Base-by-base conservation (phyloP, 1,284 basidiomycete species). In the Tylopilus sp. region DNA sequence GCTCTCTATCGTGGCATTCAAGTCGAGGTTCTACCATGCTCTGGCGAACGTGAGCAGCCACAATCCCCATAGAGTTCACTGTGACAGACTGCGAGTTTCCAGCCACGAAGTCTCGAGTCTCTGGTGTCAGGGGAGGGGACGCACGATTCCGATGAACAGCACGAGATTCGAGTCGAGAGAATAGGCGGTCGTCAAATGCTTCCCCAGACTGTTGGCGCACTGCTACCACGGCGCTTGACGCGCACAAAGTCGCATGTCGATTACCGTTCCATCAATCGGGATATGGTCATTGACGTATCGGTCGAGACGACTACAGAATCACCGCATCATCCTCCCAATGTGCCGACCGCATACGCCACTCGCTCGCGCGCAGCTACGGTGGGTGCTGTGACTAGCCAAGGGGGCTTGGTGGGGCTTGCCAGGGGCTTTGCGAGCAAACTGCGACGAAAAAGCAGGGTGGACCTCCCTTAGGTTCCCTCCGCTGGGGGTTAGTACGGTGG, bases 91-190 rank as follows among this genome's bases (percentile, higher is more conserved):
- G 28, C 44, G 44, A 30, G 48, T 54, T 44, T 29, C 37, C 53
- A 79, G 74, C 73, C 75, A 44, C 71, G 66, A 48, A 79, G 77
- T 56, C 71, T 69, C 21, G 74, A 75, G 54, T 82, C 81, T 6
- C 70, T 82, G 51, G 74, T 72, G 15, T 79, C 77, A 33, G 68
- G 64, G 10, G 59, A 71, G 45, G 72, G 67, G 26, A 56, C 67
- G 44, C 68, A 64, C 12, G 68, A 72, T 39, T 56, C 48, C 15
- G 74, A 75, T 44, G 78, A 81, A 50, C 69, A 73, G 51, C 74
- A 77, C 50, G 75, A 81, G 47, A 82, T 79, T 4, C 78, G 78
- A 55, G 73, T 85, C 58, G 73, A 76, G 48, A 75, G 74, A 52
- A 81, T 83, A 60, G 72, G 71, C 1, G 75, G 74, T 6, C 72